Evolutionary conservation across 257 asterid genomes (phyloP), one percentile per base, ranked within the genome.

Genomic region (Linderniella brevidens): DNA sequence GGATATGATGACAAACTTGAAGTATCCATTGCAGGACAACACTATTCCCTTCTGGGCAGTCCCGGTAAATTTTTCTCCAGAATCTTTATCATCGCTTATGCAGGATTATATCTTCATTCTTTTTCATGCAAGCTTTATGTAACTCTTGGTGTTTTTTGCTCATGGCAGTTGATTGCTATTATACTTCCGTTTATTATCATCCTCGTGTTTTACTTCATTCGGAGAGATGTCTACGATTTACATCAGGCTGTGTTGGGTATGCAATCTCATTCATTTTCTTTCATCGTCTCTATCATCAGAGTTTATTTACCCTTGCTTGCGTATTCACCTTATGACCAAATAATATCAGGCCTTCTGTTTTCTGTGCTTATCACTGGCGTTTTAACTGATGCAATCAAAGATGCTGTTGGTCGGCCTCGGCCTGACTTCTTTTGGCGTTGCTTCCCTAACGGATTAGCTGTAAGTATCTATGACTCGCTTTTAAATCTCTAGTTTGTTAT

Each of bases 341-440:
- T n/a, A 25, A 25, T 25, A 25, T 6, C 78, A 87, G 97, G 97
- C 58, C 75, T 87, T 45, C 64, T 87, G 43, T 87, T 65, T 67
- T 72, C 97, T 61, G 93, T 83, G 11, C 80, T 87, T 43, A 71
- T 87, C 52, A 64, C 90, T 49, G 87, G 65, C 41, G 97, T 83
- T 65, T 59, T 87, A 38, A 83, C 92, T 51, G 97, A 87, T 70
- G 86, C 95, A 48, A 82, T 87, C 46, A 87, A 87, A 75, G 95
- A 83, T 72, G 97, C 92, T 40, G 97, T 87, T 68, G 97, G 97
- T 51, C 79, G 97, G 41, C 97, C 95, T 68, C 93, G 97, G 35
- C 97, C 97, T 4, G 97, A 87, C 59, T 87, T 87, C 76, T 87
- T 79, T 35, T 87, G 97, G 97, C 92, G 97, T 38, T 83, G 97